Percentiles rank a stretch among this genome's conserved stretches.
These are phyloP conservation scores for Helicostylum pulchrum DNA, from an alignment of 192 early-diverging fungal species.

Conservation along the genomic window DNA sequence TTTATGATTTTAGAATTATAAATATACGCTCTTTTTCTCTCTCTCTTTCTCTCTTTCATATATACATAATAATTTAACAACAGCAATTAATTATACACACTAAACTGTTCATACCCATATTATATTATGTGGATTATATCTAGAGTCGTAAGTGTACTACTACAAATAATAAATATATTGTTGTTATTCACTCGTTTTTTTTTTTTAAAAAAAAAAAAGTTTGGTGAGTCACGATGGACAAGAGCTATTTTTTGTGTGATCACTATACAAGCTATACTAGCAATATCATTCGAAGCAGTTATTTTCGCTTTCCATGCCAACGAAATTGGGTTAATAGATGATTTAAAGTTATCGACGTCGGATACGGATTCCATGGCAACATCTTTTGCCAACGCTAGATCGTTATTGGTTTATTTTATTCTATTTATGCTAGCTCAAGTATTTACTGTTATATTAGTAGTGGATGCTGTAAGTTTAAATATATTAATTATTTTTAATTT, in stretches of 20 bases:
- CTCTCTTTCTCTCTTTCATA: not conserved
- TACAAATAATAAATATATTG: no score
- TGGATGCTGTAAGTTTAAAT: conserved; percentile 68
- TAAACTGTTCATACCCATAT: not conserved
- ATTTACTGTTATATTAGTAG: conserved; percentile 76
- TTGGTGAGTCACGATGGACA: conserved; percentile 43
- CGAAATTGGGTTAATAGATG: conserved; percentile 16
- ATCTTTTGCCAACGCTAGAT: conserved; percentile 44
- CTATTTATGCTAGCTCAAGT: conserved; percentile 86
- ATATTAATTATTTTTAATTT: not conserved
- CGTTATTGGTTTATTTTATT: conserved; percentile 77
- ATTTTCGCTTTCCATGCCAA: conserved; percentile 31
- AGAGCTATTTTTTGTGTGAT: conserved; percentile 33
- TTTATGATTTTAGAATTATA: no score
- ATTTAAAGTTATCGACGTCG: not conserved
- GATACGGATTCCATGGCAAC: not conserved
- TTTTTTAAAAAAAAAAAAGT: conserved; percentile 23
- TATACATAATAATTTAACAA: no score
- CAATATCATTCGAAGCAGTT: conserved; percentile 36
- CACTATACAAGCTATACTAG: conserved; percentile 24
- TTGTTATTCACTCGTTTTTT: no score
- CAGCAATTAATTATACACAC: no score
- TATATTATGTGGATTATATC: conserved; percentile 38
- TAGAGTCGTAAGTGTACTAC: conserved; percentile 34
- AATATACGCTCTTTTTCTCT: conserved; percentile 2